phyloP scores from a whole-genome alignment of 1,139 yeast species.

The Diutina neorugosa region DNA sequence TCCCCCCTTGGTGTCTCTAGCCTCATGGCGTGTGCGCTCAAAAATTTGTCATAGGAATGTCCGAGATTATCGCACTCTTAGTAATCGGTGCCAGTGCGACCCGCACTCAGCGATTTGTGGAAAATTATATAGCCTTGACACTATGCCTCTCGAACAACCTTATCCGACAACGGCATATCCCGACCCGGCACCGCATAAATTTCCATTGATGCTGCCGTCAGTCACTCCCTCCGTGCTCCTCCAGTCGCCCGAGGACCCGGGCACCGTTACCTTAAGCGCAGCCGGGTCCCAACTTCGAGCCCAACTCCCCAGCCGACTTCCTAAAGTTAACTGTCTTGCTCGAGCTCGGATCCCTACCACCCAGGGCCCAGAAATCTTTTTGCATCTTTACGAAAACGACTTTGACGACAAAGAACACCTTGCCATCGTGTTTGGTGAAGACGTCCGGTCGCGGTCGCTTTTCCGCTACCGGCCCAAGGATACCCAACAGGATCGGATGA shows the following conservation, averaged over 20 bases:
- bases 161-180: not conserved
- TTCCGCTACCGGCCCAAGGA: slow-evolving; percentile 55
- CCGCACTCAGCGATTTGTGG: not conserved
- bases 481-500: slow-evolving; percentile 87
- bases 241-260: not conserved
- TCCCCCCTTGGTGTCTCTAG: too few relatives aligned
- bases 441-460: slow-evolving; percentile 65
- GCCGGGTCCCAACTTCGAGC: not conserved
- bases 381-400: slow-evolving; percentile 80
- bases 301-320: slow-evolving; percentile 22
- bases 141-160: not conserved
- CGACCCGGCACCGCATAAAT: not conserved
- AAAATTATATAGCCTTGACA: not conserved
- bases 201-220: slow-evolving; percentile 2
- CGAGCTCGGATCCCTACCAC: slow-evolving; percentile 93
- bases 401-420: slow-evolving; percentile 87
- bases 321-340: slow-evolving; percentile 77
- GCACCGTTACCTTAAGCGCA: not conserved
- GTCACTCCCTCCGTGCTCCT: not conserved
- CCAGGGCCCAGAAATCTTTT: slow-evolving; percentile 80
- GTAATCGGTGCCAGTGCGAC: not conserved
- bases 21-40: not conserved
- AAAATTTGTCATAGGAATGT: not conserved
- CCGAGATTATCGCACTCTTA: not conserved
- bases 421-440: slow-evolving; percentile 94